Conservation (phyloP, 768 basidiomycete genomes). For the Auriculariales sp. region DNA sequence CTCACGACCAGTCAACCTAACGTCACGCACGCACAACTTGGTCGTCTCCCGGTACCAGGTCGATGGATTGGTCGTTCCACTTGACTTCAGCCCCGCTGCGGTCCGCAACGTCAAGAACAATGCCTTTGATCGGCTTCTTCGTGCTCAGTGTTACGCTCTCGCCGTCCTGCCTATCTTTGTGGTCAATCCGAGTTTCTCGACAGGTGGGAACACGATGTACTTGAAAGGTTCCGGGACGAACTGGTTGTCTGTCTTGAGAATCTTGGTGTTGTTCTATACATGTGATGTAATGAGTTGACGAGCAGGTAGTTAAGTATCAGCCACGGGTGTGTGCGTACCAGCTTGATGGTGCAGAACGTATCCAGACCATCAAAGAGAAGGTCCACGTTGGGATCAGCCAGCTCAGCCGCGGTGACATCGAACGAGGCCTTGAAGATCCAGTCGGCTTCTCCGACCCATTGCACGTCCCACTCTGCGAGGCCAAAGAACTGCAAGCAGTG, state of each 20-base stretch:
- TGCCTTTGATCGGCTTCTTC: conserved; percentile 24
- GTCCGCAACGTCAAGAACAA: conserved; percentile 18
- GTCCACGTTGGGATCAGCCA: conserved; percentile 14
- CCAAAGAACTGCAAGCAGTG: conserved; percentile 7
- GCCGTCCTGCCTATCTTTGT: conserved; percentile 28
- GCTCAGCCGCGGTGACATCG: conserved; percentile 8
- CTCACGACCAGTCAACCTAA: conserved; percentile 17
- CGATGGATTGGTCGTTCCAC: conserved; percentile 26
- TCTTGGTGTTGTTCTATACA: conserved; percentile 31
- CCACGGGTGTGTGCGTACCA: conserved; percentile 4
- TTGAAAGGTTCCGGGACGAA: conserved; percentile 38
- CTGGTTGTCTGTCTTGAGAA: conserved; percentile 43
- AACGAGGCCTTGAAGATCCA: conserved; percentile 24
- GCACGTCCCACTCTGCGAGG: conserved; percentile 21
- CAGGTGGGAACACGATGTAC: conserved; percentile 22
- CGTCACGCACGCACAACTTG: conserved; percentile 18
- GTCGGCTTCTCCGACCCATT: conserved; percentile 26
- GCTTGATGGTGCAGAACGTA: conserved; percentile 21
- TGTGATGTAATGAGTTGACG: not conserved
- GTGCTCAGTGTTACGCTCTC: conserved; percentile 43
- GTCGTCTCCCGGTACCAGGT: conserved; percentile 24
- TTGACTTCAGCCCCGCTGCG: conserved; percentile 12
- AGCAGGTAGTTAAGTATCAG: not conserved
- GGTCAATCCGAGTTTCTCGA: conserved; percentile 3
- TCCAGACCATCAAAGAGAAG: conserved; percentile 29